Conservation (phyloP, 495 filamentous ascomycete species). For the Alectoria sarmentosa region DNA sequence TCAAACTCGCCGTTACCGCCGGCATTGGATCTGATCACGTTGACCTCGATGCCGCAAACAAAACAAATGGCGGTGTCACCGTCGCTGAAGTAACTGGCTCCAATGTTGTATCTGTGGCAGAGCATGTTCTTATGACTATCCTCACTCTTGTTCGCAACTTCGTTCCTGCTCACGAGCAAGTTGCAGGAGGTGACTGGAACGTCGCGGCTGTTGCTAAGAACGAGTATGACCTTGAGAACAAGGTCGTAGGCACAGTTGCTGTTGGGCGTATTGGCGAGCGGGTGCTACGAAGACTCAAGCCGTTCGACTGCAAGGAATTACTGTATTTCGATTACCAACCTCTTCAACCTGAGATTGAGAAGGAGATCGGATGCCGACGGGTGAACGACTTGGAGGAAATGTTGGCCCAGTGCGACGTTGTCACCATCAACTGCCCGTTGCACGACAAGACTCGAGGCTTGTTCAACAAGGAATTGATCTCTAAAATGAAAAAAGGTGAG, state of each 20-base stretch:
- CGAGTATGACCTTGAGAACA: constrained; percentile 94
- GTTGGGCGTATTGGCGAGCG: constrained; percentile 98
- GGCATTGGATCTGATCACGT: constrained; percentile 98
- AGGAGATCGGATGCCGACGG: constrained; percentile 91
- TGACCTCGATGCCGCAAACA: constrained; percentile 94
- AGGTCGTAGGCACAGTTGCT: constrained; percentile 96
- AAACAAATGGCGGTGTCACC: constrained; percentile 95
- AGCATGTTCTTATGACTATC: constrained; percentile 99
- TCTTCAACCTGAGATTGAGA: constrained; percentile 75
- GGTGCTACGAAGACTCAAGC: constrained; percentile 86
- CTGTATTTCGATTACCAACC: constrained; percentile 99
- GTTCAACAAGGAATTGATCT: constrained; percentile 99
- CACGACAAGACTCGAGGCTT: constrained; percentile 94
- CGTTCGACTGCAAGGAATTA: constrained; percentile 99
- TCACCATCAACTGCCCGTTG: constrained; percentile 98
- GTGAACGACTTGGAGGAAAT: constrained; percentile 88
- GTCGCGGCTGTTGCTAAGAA: constrained; percentile 95
- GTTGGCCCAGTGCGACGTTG: constrained; percentile 91
- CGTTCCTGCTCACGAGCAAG: constrained; percentile 92
- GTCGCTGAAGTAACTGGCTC: constrained; percentile 95
- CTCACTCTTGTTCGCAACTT: constrained; percentile 95
- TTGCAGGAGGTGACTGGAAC: constrained; percentile 84
- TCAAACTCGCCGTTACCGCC: constrained; percentile 93
- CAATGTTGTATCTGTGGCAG: constrained; percentile 84
- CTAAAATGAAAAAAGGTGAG: constrained; percentile 96